Percentiles rank a stretch among this genome's conserved stretches.
These are phyloP conservation scores for Saccharata proteae DNA, from an alignment of 2,329 filamentous ascomycete species.

Conservation along the genomic window DNA sequence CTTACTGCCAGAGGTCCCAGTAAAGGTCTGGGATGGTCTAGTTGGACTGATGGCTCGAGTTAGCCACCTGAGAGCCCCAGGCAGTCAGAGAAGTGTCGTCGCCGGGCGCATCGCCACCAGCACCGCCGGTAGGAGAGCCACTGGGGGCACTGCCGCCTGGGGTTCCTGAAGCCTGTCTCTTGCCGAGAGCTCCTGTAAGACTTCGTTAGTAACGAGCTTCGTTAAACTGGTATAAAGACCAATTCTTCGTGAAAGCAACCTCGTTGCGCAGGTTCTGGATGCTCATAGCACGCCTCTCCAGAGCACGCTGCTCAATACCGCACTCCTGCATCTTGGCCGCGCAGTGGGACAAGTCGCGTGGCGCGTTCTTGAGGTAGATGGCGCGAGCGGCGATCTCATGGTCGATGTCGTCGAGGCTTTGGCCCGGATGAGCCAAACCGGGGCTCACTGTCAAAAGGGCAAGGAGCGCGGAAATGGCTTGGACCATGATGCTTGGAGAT, in stretches of 20 bases:
- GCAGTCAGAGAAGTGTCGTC: not conserved
- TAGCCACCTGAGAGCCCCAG: constrained; percentile 3
- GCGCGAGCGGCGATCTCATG: constrained; percentile 4
- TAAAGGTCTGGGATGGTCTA: too few relatives aligned
- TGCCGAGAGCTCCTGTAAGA: not conserved
- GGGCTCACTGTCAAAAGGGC: not conserved
- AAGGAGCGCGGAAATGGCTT: not conserved
- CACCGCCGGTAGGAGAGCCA: constrained; percentile 1
- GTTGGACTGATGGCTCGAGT: constrained; percentile 4
- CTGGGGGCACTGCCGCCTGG: not conserved
- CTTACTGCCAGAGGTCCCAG: too few relatives aligned
- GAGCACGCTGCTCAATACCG: constrained; percentile 1
- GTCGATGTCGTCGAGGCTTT: constrained; percentile 1
- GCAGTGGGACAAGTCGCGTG: constrained; percentile 3
- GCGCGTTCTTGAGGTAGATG: constrained; percentile 4
- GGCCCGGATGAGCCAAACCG: constrained; percentile 1
- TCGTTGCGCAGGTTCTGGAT: too few relatives aligned
- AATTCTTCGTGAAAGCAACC: constrained; percentile 3
- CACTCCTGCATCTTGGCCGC: constrained; percentile 4
- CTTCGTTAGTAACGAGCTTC: not conserved
- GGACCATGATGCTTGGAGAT: constrained; percentile 3
- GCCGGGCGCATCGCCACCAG: not conserved
- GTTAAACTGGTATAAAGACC: not conserved
- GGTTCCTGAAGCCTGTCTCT: not conserved
- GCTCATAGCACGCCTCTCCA: constrained; percentile 1